Base-by-base conservation (phyloP, 371 early-diverging fungal genomes). In the Actinomortierella wolfii region DNA sequence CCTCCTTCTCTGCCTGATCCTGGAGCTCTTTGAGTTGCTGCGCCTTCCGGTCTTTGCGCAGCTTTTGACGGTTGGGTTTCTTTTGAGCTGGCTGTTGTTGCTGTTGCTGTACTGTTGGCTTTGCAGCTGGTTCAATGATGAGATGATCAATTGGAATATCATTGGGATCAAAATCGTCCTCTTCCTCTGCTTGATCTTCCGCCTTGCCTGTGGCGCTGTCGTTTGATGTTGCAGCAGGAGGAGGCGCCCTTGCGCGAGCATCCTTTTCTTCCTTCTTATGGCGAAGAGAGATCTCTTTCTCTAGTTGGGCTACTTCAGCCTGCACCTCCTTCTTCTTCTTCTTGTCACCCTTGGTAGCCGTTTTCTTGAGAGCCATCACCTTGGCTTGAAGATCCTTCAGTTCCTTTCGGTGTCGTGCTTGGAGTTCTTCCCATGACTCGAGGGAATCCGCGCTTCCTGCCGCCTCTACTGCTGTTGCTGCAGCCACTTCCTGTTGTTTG, bases 291-390 rank as follows among this genome's bases (percentile, higher is more conserved):
- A 91, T 74, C 54, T 86, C 84, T 8, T 67, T 74, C 67, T 95
- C 94, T 63, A 95, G 66, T n/a, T 69, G 78, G 6, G 86, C 88
- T 34, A 92, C 89, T 23, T 88, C 85, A 2, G 80, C 83, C 5
- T 77, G 62, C 7, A 94, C 82, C 61, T 94, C 95, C 79, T 94
- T 88, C 71, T 95, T 96, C 77, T 90, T 89, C 70, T 87, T 85
- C 82, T 94, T 96, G 79, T 92, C 87, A 24, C 85, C 86, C 68
- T 91, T 90, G 18, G 89, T 83, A 14, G 83, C 89, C 0, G 89
- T 68, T 78, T 92, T 93, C 51, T 92, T 92, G 29, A 97, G 74
- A 1, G 82, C 83, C 1, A 88, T 90, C 26, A 90, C 80, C 48
- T 79, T 83, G 26, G 80, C 83, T n/a, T 81, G 76, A 17, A 97